Conservation (phyloP, 1,284 basidiomycete genomes). For the Ceratobasidium theobromae region DNA sequence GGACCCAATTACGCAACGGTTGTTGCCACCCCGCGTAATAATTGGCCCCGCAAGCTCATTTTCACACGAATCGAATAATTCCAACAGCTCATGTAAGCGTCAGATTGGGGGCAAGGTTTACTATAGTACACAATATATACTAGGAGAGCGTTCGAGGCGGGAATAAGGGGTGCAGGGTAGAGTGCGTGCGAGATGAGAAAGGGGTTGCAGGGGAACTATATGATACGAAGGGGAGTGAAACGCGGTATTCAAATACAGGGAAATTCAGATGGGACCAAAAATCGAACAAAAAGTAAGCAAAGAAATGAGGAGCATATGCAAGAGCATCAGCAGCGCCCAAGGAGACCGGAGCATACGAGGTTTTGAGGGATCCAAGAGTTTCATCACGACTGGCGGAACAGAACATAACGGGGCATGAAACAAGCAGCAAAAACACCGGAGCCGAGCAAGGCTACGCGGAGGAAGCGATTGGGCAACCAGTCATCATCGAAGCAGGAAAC, state of each 20-base stretch:
- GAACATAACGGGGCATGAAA: not conserved
- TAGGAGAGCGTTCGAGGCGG: not conserved
- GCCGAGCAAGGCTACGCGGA: slow-evolving; percentile 14
- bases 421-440: not conserved
- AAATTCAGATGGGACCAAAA: not conserved
- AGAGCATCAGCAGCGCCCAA: not conserved
- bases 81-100: too few species aligned
- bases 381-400: not conserved
- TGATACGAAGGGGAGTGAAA: not conserved
- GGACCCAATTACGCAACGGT: too few species aligned
- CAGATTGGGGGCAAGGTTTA: not conserved
- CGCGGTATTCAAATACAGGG: slow-evolving; percentile 26
- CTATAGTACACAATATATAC: slow-evolving; percentile 8
- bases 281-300: not conserved
- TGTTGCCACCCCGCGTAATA: too few species aligned
- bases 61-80: too few species aligned
- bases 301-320: not conserved
- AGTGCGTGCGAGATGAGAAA: slow-evolving; percentile 17
- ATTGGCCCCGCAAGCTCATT: too few species aligned
- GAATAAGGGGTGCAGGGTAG: not conserved
- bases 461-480: not conserved
- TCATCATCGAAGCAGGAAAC: slow-evolving; percentile 12
- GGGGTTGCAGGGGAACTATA: not conserved
- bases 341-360: not conserved
- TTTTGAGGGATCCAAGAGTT: not conserved